Conservation (phyloP, 306 rosid genomes). For the Trifolium pratense region DNA sequence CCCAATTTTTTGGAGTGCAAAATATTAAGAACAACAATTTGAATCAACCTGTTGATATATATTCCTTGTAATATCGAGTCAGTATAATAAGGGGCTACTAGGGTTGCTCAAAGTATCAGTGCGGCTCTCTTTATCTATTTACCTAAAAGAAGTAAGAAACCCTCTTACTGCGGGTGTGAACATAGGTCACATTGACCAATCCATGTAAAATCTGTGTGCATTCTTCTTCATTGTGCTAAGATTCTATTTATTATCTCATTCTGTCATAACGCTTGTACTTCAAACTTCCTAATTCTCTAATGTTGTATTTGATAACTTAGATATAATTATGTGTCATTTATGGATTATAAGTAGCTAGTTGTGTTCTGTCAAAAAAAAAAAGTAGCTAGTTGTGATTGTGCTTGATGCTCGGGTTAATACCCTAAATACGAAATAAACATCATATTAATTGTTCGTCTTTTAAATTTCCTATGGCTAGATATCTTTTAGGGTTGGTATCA, state of each 20-base stretch:
- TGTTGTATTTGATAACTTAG: conserved; percentile 12
- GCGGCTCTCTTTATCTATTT: background rate
- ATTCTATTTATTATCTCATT: conserved; percentile 2
- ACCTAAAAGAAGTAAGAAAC: background rate
- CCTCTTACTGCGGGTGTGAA: background rate
- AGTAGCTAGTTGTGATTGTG: conserved; percentile 33
- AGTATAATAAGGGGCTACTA: background rate
- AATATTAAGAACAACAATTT: background rate
- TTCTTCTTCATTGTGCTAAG: background rate
- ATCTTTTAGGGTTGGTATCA: conserved; percentile 21
- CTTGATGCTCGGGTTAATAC: conserved; percentile 17
- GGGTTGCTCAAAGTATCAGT: background rate
- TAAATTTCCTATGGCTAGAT: background rate
- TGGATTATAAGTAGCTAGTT: background rate
- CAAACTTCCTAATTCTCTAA: conserved; percentile 3
- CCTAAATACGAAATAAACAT: background rate
- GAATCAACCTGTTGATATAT: background rate
- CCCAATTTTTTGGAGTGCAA: background rate
- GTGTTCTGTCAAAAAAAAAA: too few species aligned
- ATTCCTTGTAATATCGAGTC: background rate
- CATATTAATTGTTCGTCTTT: conserved; percentile 21
- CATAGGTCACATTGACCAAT: background rate
- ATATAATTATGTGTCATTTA: background rate
- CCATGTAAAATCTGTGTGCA: background rate
- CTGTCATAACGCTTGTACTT: background rate